Conservation (phyloP, 2,329 filamentous ascomycete genomes). For the Ophiostoma populinum region DNA sequence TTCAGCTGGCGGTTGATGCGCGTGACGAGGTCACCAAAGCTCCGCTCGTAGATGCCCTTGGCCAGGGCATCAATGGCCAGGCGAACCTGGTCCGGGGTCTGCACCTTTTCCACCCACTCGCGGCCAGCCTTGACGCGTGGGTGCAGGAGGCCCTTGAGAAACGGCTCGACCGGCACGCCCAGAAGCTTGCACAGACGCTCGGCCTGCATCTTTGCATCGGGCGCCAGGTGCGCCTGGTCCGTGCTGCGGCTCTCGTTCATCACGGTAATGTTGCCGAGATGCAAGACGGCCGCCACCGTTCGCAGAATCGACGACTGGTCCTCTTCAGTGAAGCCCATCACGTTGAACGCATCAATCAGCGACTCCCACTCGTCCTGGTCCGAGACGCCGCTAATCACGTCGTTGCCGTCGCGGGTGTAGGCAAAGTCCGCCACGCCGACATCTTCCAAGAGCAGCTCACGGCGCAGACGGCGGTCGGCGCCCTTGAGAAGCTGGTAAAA, state of each 20-base stretch:
- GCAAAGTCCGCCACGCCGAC: slow-evolving; percentile 73
- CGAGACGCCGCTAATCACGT: slow-evolving; percentile 77
- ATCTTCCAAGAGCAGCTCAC: slow-evolving; percentile 58
- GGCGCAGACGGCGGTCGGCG: slow-evolving; percentile 54
- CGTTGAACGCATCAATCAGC: slow-evolving; percentile 76
- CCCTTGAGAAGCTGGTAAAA: slow-evolving; percentile 93
- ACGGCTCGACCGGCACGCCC: slow-evolving; percentile 69
- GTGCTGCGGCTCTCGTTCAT: slow-evolving; percentile 78
- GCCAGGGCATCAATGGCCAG: slow-evolving; percentile 78
- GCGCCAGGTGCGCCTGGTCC: slow-evolving; percentile 71
- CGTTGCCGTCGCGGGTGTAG: slow-evolving; percentile 83
- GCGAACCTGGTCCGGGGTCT: slow-evolving; percentile 90
- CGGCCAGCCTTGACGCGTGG: slow-evolving; percentile 88
- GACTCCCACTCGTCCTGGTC: slow-evolving; percentile 81
- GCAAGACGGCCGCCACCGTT: slow-evolving; percentile 79
- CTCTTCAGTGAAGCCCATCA: slow-evolving; percentile 82
- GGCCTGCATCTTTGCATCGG: slow-evolving; percentile 58
- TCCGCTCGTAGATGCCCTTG: slow-evolving; percentile 94
- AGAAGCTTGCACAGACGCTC: slow-evolving; percentile 68
- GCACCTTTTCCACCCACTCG: slow-evolving; percentile 97
- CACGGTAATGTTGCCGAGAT: slow-evolving; percentile 81
- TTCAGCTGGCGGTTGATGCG: slow-evolving; percentile 88
- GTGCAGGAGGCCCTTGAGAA: slow-evolving; percentile 76
- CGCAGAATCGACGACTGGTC: slow-evolving; percentile 72
- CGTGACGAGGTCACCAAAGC: slow-evolving; percentile 80